Evolutionary conservation across 2,329 filamentous ascomycete genomes (phyloP), one percentile per base, ranked within the genome.

Genomic region (Nothomitra cinnamomea): DNA sequence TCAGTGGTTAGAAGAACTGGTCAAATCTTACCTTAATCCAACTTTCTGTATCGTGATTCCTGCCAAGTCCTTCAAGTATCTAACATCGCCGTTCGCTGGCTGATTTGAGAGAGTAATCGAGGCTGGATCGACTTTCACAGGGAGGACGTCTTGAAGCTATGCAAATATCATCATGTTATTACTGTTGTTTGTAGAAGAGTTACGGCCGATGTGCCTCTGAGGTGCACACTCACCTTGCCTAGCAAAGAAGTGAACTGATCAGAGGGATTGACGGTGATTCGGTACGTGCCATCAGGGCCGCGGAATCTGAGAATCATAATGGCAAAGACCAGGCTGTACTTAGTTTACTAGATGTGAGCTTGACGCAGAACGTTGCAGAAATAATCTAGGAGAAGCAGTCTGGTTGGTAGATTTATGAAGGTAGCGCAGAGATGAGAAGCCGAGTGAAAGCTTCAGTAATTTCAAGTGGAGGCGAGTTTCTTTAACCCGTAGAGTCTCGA

Each of bases 271-370:
- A 94, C 78, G 52, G 76, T 85, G 62, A 96, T 74, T 61, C 92
- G 84, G 68, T 89, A 83, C 75, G 92, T 92, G 71, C 92, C 92
- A 71, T 95, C 88, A 58, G 86, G 87, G 65, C 88, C 88, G 62
- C 89, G 83, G 61, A 95, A 85, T 67, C 89, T 80, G 54, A 95
- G 74, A 63, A 95, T 76, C 80, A 95, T 95, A 58, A 64, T 70
- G 15, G 45, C 15, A 22, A 35, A 4, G 28, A 32, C 28, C 4
- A 32, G 28, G 10, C 28, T 32, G 28, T 4, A 32, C n/a, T n/a
- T n/a, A n/a, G n/a, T 32, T 32, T 5, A 32, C 19, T 47, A 19
- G 8, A 13, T n/a, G 24, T 1, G 6, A 32, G 25, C 1, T 2
- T 5, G 3, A n/a, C 3, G 15, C n/a, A 19, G 45, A 4, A 32